Conservation (phyloP, 2,329 filamentous ascomycete species). For the Chalaropsis thielavioides region DNA sequence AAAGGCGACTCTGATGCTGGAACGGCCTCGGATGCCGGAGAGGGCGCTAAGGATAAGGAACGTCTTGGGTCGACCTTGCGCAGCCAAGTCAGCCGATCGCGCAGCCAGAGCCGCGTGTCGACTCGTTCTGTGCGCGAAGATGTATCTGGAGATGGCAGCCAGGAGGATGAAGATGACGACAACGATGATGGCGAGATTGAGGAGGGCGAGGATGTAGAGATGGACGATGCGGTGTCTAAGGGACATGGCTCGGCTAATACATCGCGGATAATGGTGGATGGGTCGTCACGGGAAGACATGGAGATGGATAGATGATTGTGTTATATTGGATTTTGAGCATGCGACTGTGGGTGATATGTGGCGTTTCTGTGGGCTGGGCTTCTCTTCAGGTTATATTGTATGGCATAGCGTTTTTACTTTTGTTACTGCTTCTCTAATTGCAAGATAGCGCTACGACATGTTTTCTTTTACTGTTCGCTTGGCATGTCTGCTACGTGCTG, state of each 20-base stretch:
- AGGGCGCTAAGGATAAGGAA: not conserved
- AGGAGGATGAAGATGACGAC: conserved; percentile 56
- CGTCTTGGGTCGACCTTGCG: conserved; percentile 11
- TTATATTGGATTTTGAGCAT: not conserved
- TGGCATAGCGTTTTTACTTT: not conserved
- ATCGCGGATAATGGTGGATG: conserved; percentile 36
- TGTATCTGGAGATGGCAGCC: conserved; percentile 55
- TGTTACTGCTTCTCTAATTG: not conserved
- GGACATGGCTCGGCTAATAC: conserved; percentile 22
- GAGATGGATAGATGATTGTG: conserved; percentile 35
- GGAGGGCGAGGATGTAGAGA: conserved; percentile 42
- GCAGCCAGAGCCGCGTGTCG: conserved; percentile 15
- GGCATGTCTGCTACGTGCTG: not conserved
- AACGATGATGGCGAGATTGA: conserved; percentile 37
- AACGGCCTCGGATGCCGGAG: conserved; percentile 19
- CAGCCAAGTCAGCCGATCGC: conserved; percentile 10
- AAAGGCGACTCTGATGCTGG: conserved; percentile 26
- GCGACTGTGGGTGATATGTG: not conserved
- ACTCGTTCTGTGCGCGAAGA: conserved; percentile 23
- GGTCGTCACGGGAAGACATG: conserved; percentile 46
- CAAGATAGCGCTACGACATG: not conserved
- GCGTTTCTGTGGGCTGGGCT: not conserved
- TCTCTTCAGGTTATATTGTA: not conserved
- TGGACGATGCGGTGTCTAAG: conserved; percentile 34
- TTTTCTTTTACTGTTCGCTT: not conserved